Evolutionary conservation across 768 basidiomycete genomes (phyloP).

Genomic region (Piloderma croceum): DNA sequence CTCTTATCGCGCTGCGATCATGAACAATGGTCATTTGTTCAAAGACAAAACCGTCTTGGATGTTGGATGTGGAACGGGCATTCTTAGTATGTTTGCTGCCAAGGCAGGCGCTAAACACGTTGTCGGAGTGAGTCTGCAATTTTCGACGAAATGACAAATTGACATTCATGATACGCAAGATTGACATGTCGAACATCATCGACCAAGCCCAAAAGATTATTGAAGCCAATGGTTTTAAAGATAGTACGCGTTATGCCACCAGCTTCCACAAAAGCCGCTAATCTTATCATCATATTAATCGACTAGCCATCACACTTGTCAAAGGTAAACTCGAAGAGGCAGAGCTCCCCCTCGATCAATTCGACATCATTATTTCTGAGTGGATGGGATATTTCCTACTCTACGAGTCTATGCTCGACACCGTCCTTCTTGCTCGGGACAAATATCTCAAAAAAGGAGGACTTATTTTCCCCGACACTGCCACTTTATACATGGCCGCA

Average conservation of each 20-base stretch:
- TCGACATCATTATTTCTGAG: conserved; percentile 98
- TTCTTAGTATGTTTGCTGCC: conserved; percentile 96
- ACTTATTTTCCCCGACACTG: conserved; percentile 93
- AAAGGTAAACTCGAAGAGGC: conserved; percentile 97
- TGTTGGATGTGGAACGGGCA: conserved; percentile 98
- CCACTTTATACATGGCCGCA: conserved; percentile 87
- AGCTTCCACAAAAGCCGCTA: not conserved
- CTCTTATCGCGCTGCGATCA: conserved; percentile 90
- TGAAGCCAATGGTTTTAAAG: conserved; percentile 92
- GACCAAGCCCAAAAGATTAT: conserved; percentile 98
- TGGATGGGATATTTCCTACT: conserved; percentile 99
- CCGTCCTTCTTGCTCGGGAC: conserved; percentile 93
- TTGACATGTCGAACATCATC: conserved; percentile 99
- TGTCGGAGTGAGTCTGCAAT: conserved; percentile 63
- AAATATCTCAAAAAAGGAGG: conserved; percentile 91
- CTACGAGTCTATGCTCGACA: conserved; percentile 99
- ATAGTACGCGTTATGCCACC: conserved; percentile 62
- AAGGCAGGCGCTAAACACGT: conserved; percentile 93
- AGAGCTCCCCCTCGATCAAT: conserved; percentile 81
- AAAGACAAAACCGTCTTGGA: conserved; percentile 95
- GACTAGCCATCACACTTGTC: conserved; percentile 82
- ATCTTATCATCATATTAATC: conserved; percentile 5
- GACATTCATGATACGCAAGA: conserved; percentile 40
- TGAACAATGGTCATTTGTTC: conserved; percentile 93
- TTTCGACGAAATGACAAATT: conserved; percentile 2